Evolutionary conservation across 208 protist genomes (phyloP).

Genomic region (Crithidia bombi): DNA sequence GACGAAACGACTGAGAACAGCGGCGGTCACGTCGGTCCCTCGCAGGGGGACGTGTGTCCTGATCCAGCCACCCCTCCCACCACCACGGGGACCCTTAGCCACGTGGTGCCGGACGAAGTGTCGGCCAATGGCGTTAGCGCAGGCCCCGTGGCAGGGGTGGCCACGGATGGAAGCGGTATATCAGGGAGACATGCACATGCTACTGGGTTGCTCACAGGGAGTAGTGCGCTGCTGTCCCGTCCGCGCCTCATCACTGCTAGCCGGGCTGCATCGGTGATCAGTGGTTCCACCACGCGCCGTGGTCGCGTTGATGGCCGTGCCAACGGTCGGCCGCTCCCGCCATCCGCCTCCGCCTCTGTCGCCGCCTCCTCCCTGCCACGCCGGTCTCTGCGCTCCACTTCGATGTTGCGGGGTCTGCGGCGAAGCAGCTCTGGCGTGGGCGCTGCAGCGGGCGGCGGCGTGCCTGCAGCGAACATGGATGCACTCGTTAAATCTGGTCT

Average conservation of each 20-base stretch:
- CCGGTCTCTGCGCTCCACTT: background rate
- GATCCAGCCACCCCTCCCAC: too few relatives aligned
- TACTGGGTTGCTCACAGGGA: too few relatives aligned
- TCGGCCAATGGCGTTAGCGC: background rate
- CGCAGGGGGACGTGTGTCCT: background rate
- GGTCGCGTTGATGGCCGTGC: background rate
- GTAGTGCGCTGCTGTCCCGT: background rate
- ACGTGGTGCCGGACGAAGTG: too few relatives aligned
- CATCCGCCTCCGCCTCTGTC: conserved; percentile 3
- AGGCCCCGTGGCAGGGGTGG: background rate
- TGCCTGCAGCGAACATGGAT: conserved; percentile 37
- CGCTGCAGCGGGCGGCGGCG: background rate
- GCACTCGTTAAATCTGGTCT: conserved; percentile 35
- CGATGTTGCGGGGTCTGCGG: background rate
- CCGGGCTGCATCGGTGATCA: background rate
- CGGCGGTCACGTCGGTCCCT: background rate
- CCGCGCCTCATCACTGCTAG: conserved; percentile 1
- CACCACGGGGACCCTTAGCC: too few relatives aligned
- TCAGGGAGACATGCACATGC: too few relatives aligned
- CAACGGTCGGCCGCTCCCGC: background rate
- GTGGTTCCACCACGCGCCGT: background rate
- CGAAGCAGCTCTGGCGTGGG: background rate
- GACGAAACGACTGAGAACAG: background rate
- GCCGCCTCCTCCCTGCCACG: conserved; percentile 13
- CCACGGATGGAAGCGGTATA: background rate